Evolutionary conservation across 2,329 filamentous ascomycete genomes (phyloP), one percentile per base, ranked within the genome.

Genomic region (Pyricularia sp.): DNA sequence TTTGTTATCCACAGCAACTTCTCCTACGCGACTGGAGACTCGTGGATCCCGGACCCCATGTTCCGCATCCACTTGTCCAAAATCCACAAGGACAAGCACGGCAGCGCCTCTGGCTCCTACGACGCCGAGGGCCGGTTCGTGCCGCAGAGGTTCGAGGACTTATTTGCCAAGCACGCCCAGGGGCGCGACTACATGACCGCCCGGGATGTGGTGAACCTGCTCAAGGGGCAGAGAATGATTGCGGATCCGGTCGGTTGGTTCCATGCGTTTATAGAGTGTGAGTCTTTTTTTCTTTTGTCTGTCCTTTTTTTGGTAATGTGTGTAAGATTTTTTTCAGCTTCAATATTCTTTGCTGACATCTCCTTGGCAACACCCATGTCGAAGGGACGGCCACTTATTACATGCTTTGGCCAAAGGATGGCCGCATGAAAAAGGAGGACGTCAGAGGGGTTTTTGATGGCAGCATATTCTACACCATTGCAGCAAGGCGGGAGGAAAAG

Each of bases 131-230:
- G 83, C 3, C 76, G 82, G 1, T 85, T 84, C 71, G 71, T 79
- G 12, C 81, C 82, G 14, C 82, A 84, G 72, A 79, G 78, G 61
- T 85, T 85, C 70, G 82, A 85, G 74, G 82, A 84, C 71, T 78
- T 84, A 63, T 84, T 85, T 69, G 72, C 78, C 63, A 84, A 85
- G 74, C 84, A 65, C n/a, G 63, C 63, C 26, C 23, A 14, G 12
- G 63, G 63, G 1, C 28, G 63, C 11, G 63, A 36, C 17, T 61
- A 61, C 58, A 28, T 65, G 63, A 65, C 63, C 63, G 20, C 28
- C 20, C 17, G 63, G 26, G 63, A 36, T 20, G 31, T 65, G 4
- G 63, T 33, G 26, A 25, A 28, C 14, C 31, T 30, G 63, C 23
- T 30, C 26, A 36, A 65, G 26, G 28, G 28, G 2, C 28, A 65